These are phyloP conservation scores for Pseudozyma sp. DNA, from an alignment of 1,284 basidiomycete genomes.

Conservation along the genomic window DNA sequence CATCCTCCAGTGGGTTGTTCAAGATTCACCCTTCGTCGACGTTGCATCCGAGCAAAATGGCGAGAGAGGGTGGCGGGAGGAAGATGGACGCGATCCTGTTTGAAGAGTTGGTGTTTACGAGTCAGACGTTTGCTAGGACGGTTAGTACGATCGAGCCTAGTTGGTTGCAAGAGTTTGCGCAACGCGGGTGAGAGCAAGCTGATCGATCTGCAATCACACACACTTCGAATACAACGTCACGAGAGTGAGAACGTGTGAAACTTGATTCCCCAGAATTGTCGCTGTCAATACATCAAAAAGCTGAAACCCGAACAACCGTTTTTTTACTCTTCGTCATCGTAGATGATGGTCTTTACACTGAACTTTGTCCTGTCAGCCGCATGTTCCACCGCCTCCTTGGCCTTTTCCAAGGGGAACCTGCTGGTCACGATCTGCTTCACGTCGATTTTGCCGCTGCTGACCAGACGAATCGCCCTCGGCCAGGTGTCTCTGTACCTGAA, in stretches of 20 bases:
- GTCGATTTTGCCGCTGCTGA: slow-evolving; percentile 81
- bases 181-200: slow-evolving; percentile 4
- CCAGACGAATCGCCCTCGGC: slow-evolving; percentile 83
- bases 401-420: slow-evolving; percentile 80
- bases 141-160: slow-evolving; percentile 61
- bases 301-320: background rate
- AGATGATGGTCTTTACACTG: slow-evolving; percentile 62
- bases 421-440: slow-evolving; percentile 90
- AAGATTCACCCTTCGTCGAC: slow-evolving; percentile 63
- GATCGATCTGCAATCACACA: background rate
- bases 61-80: slow-evolving; percentile 15
- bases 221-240: background rate
- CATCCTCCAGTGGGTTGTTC: slow-evolving; percentile 42
- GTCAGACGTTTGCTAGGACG: slow-evolving; percentile 61
- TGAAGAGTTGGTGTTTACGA: slow-evolving; percentile 67
- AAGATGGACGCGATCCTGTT: slow-evolving; percentile 59
- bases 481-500: slow-evolving; percentile 73
- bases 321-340: slow-evolving; percentile 48
- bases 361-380: slow-evolving; percentile 75
- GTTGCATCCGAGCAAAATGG: slow-evolving; percentile 45
- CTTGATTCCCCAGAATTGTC: too few species aligned
- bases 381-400: slow-evolving; percentile 82
- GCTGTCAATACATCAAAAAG: background rate
- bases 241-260: too few species aligned
- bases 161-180: slow-evolving; percentile 55